Evolutionary conservation across 345 rosid species (phyloP).

Genomic region (Aurinia saxatilis): DNA sequence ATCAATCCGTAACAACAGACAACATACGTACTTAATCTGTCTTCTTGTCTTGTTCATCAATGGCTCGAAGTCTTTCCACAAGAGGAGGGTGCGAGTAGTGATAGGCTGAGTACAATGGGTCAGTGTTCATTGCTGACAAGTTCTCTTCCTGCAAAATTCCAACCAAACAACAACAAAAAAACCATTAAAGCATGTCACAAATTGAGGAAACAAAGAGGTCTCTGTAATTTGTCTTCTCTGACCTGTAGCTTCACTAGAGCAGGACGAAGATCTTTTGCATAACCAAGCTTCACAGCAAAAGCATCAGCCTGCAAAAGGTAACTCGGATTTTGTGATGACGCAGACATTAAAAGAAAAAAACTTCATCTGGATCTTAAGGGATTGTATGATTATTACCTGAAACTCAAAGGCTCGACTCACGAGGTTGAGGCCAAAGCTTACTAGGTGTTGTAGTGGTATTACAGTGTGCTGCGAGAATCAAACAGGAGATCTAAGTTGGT

Average conservation of each 20-base stretch:
- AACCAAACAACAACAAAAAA: neutral
- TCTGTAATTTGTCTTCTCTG: slow-evolving; percentile 4
- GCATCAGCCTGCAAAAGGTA: slow-evolving; percentile 73
- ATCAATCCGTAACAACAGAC: neutral
- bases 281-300: slow-evolving; percentile 90
- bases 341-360: neutral
- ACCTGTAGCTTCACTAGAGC: slow-evolving; percentile 98
- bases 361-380: neutral
- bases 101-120: slow-evolving; percentile 96
- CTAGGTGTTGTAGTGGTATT: slow-evolving; percentile 84
- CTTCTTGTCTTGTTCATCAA: slow-evolving; percentile 71
- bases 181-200: neutral
- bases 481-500: neutral
- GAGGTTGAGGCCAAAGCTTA: slow-evolving; percentile 82
- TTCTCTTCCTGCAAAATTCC: slow-evolving; percentile 74
- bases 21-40: slow-evolving; percentile 34
- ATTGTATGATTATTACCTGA: slow-evolving; percentile 47
- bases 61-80: slow-evolving; percentile 83
- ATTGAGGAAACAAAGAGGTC: neutral
- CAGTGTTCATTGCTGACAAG: slow-evolving; percentile 91
- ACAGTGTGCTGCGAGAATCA: slow-evolving; percentile 70
- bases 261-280: slow-evolving; percentile 69
- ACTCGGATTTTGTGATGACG: neutral
- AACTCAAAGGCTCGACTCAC: slow-evolving; percentile 97
- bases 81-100: slow-evolving; percentile 98